These are phyloP conservation scores for Rhizopus sp. DNA, from an alignment of 371 early-diverging fungal species.

Conservation along the genomic window DNA sequence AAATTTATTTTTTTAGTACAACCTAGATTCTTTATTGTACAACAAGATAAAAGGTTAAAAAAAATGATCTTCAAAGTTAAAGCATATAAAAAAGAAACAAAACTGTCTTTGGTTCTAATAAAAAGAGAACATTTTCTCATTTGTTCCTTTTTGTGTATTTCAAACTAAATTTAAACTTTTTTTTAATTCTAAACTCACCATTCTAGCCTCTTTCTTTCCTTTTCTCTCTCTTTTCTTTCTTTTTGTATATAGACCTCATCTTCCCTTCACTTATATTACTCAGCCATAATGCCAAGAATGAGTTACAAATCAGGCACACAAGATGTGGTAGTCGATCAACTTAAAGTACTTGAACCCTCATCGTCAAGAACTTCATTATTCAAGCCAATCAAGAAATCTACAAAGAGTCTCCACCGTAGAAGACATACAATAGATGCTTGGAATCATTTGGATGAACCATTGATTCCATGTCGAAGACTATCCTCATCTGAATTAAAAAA, in stretches of 20 bases:
- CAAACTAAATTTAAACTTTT: no score
- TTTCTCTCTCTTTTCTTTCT: neutral
- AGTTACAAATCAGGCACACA: conserved; percentile 15
- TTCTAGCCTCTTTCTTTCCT: no score
- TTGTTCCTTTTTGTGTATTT: no score
- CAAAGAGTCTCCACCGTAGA: conserved; percentile 11
- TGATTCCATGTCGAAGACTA: conserved; percentile 15
- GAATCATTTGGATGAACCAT: conserved; percentile 17
- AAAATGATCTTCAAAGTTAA: no score
- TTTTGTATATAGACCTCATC: neutral
- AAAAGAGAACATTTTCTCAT: no score
- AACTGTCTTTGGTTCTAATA: no score
- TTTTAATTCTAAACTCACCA: no score
- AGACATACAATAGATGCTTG: conserved; percentile 28
- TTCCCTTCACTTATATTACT: neutral
- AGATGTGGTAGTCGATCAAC: conserved; percentile 20
- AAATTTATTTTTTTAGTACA: no score
- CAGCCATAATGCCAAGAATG: conserved; percentile 20
- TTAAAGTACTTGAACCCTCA: conserved; percentile 19
- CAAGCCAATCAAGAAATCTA: conserved; percentile 6
- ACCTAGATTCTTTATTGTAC: no score
- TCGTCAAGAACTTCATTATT: conserved; percentile 1
- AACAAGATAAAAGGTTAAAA: no score
- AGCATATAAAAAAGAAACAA: no score
- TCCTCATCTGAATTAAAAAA: conserved; percentile 11